Evolutionary conservation across 169 alveolate genomes (phyloP).

Genomic region (Plasmodium vinckei): DNA sequence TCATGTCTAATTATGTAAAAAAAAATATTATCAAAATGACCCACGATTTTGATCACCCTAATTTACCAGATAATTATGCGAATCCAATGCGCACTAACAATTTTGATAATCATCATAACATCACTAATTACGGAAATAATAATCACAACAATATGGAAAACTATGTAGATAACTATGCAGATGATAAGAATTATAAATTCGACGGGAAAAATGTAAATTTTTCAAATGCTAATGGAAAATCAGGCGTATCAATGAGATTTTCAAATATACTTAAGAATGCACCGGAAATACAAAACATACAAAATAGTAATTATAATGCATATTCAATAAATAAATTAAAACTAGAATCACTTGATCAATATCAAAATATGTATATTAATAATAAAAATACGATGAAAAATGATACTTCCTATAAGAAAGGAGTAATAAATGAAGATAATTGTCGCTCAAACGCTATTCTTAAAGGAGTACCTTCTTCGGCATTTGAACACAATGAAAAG

Average conservation of each 20-base stretch:
- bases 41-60: background rate
- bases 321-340: conserved; percentile 15
- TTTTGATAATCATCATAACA: conserved; percentile 1
- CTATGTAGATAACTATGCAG: background rate
- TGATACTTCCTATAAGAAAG: conserved; percentile 1
- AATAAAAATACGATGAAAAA: background rate
- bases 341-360: background rate
- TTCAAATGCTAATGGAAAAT: background rate
- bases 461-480: too few relatives aligned
- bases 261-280: conserved; percentile 1
- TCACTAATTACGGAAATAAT: conserved; percentile 7
- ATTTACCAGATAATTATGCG: background rate
- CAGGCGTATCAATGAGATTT: too few relatives aligned
- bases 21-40: background rate
- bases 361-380: background rate
- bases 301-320: conserved; percentile 6
- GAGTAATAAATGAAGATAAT: conserved; percentile 5
- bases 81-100: background rate
- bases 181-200: too few relatives aligned
- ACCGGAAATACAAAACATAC: conserved; percentile 32
- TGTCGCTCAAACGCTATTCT: background rate
- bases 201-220: background rate
- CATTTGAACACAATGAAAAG: too few relatives aligned
- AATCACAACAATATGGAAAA: background rate
- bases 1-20: conserved; percentile 33